A percentile compares a stretch with the other conserved stretches of the same genome.
phyloP scores from a whole-genome alignment of 257 asterid genomes.

The Solanum arcanum region DNA sequence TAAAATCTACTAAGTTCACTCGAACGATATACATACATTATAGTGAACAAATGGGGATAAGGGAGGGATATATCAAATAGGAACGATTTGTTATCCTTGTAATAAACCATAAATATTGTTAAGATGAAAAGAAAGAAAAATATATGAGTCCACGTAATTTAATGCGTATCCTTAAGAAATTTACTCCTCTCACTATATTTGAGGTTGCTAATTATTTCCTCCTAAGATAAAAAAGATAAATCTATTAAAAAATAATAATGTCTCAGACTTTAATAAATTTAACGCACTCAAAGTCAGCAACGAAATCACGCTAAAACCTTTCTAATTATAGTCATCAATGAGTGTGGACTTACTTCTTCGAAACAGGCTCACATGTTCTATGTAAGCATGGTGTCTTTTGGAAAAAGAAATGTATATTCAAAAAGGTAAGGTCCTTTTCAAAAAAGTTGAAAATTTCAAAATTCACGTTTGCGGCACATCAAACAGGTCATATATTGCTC shows the following conservation, averaged over 20 bases:
- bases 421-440: too few species aligned
- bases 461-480: too few species aligned
- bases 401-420: too few species aligned
- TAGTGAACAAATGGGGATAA: not conserved
- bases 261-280: not conserved
- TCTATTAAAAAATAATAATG: too few species aligned
- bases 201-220: not conserved
- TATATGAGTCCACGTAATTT: not conserved
- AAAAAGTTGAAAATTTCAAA: too few species aligned
- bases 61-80: not conserved
- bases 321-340: not conserved
- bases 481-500: too few species aligned
- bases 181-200: rapidly evolving
- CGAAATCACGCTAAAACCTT: not conserved
- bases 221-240: not conserved
- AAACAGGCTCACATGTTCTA: not conserved
- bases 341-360: not conserved
- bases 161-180: too few species aligned
- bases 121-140: not conserved
- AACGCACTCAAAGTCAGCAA: not conserved
- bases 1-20: too few species aligned
- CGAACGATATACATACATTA: too few species aligned
- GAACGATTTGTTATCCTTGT: not conserved
- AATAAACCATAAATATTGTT: not conserved
- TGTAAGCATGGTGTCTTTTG: not conserved